Evolutionary conservation across 768 basidiomycete species (phyloP), one percentile per base, ranked within the genome.

Genomic region (Psilocybe tampanensis): DNA sequence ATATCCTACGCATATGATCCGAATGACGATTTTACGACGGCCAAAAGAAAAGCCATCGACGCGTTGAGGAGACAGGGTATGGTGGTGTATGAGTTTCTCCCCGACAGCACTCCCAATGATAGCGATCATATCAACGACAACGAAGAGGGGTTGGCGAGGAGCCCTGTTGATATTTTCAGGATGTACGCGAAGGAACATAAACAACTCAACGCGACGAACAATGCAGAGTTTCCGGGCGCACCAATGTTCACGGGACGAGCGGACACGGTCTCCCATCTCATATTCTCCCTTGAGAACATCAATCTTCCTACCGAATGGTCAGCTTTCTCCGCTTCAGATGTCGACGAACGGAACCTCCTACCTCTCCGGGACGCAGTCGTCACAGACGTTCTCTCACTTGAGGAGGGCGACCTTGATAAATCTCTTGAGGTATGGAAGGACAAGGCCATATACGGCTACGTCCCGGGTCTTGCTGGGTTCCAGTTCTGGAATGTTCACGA

Each of bases 151-250:
- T n/a, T n/a, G n/a, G 33, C 17, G 18, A 18, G 29, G n/a, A 49
- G n/a, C 29, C 22, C 15, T 9, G 47, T 33, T 4, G 47, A 49
- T 5, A 34, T 50, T 15, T 56, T 56, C 17, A 26, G 29, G 12
- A 23, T 32, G 9, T 56, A 56, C 23, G 55, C 48, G 3, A 41
- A 42, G 8, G 48, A 56, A n/a, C 55, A 56, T 18, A 41, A 47
- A 4, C 55, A 56, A n/a, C 55, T 56, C 3, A 56, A 56, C 26
- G 55, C 55, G 8, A 50, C 55, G 8, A 56, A 56, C 34, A 26
- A 50, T 2, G 55, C 55, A 3, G 48, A 50, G 29, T 45, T 56
- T 19, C 55, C 55, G 33, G 55, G 55, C 6, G 48, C 55, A 15
- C 55, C 55, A 2, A 44, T 56, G 9, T 56, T 56, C 21, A 50